These are phyloP conservation scores for Daedalea quercina DNA, from an alignment of 768 basidiomycete genomes.

Conservation along the genomic window DNA sequence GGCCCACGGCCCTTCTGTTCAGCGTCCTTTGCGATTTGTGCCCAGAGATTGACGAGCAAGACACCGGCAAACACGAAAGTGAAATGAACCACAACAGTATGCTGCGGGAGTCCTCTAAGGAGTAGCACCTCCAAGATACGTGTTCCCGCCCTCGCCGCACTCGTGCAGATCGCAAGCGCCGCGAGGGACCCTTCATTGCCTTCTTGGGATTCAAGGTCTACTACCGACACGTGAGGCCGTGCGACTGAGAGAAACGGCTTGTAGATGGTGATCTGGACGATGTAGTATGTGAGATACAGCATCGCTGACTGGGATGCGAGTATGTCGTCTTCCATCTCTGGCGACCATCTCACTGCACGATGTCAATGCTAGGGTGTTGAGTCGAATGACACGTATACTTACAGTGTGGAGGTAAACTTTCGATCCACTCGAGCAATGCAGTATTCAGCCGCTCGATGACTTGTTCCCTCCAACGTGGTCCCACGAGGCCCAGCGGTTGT, in stretches of 20 bases:
- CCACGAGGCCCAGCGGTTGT: conserved; percentile 18
- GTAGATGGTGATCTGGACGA: conserved; percentile 68
- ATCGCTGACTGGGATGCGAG: conserved; percentile 38
- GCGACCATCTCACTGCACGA: conserved; percentile 34
- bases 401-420: conserved; percentile 24
- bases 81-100: conserved; percentile 26
- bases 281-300: conserved; percentile 42
- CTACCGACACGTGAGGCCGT: conserved; percentile 9
- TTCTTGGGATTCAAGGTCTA: conserved; percentile 23
- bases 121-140: conserved; percentile 48
- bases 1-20: conserved; percentile 3
- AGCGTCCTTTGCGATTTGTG: conserved; percentile 21
- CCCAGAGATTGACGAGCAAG: conserved; percentile 54
- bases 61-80: conserved; percentile 46
- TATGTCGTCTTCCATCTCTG: conserved; percentile 28
- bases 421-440: conserved; percentile 31
- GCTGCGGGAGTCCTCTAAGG: conserved; percentile 33
- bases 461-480: conserved; percentile 21
- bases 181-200: conserved; percentile 36
- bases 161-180: conserved; percentile 64
- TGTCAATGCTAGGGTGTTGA: background rate
- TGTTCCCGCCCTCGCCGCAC: conserved; percentile 54
- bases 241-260: conserved; percentile 62
- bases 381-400: background rate
- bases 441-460: conserved; percentile 40